These are phyloP conservation scores for Astragalus glycyphyllos DNA, from an alignment of 306 rosid genomes.

Conservation along the genomic window DNA sequence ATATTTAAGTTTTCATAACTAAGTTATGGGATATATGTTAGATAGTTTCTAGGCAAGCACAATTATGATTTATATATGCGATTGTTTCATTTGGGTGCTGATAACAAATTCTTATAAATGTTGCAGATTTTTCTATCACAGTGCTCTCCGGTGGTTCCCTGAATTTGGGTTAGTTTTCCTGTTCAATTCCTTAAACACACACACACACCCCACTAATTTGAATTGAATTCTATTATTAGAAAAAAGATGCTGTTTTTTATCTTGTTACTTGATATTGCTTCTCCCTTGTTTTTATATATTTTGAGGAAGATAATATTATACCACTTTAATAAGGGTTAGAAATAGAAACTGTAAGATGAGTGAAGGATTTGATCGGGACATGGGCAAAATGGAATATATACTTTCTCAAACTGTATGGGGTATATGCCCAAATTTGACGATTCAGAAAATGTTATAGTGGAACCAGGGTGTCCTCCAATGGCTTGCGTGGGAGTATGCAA, in stretches of 20 bases:
- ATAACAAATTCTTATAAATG: constrained; percentile 26
- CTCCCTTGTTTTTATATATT: constrained; percentile 3
- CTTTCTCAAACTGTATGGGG: constrained; percentile 20
- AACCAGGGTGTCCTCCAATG: background rate
- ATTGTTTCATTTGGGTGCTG: constrained; percentile 34
- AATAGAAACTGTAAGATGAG: constrained; percentile 3
- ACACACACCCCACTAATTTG: too few relatives aligned
- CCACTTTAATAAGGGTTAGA: constrained; percentile 18
- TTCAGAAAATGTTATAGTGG: background rate
- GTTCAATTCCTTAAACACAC: constrained; percentile 34
- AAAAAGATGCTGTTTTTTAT: background rate
- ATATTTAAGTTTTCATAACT: constrained; percentile 27
- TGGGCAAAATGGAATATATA: background rate
- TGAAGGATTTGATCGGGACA: background rate
- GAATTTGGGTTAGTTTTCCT: constrained; percentile 70
- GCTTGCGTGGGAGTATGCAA: background rate
- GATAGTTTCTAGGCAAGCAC: constrained; percentile 24
- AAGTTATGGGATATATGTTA: background rate
- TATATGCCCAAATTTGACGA: background rate
- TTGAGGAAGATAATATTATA: background rate
- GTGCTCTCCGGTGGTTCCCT: constrained; percentile 95
- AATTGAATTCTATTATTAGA: too few relatives aligned
- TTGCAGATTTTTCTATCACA: constrained; percentile 90
- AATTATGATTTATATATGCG: background rate
- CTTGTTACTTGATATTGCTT: constrained; percentile 18